Base-by-base conservation (phyloP, 1,139 yeast species). In the Starmera stellimalicola region DNA sequence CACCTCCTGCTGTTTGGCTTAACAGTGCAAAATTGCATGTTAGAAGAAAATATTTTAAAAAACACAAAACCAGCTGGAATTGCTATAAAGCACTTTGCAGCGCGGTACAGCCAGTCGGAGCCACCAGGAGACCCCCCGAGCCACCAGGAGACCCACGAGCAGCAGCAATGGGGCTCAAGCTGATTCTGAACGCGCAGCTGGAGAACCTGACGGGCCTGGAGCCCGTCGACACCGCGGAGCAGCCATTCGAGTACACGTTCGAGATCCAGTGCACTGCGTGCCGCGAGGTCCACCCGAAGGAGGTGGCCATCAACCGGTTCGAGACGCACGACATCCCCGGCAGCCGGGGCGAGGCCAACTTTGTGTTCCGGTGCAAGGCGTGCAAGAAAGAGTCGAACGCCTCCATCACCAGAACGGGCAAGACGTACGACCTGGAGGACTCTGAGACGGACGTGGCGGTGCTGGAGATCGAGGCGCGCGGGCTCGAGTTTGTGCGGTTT, bases 291-390 rank as follows among this genome's bases (percentile, higher is more conserved):
- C 95, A 87, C 53, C 73, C 72, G 24, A 84, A 87, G 48, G 74
- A 75, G n/a, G 71, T 87, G 20, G 67, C 73, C 17, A 75, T 87
- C 53, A 83, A 82, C 55, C 60, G 72, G 41, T 77, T 62, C 54
- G 88, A 60, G 36, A 43, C 49, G 36, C 62, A 61, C 38, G 63
- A 79, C 27, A 68, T 82, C 27, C 55, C 70, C 2, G 88, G 87
- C 0, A 74, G 93, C 29, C 68, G 78, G 41, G 95, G 95, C 12
- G 85, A 77, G 40, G 94, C 95, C 10, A 82, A 79, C 44, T 84
- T 87, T 52, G 78, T 81, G 3, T 78, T 82, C 67, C 71, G 77
- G 45, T 91, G 98, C 54, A 69, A 70, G 37, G 61, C 63, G 42
- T 84, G 95, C 52, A 71, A 73, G 37, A 39, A 47, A 24, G 25